phyloP scores from a whole-genome alignment of 257 asterid species.

The Capsicum baccatum region DNA sequence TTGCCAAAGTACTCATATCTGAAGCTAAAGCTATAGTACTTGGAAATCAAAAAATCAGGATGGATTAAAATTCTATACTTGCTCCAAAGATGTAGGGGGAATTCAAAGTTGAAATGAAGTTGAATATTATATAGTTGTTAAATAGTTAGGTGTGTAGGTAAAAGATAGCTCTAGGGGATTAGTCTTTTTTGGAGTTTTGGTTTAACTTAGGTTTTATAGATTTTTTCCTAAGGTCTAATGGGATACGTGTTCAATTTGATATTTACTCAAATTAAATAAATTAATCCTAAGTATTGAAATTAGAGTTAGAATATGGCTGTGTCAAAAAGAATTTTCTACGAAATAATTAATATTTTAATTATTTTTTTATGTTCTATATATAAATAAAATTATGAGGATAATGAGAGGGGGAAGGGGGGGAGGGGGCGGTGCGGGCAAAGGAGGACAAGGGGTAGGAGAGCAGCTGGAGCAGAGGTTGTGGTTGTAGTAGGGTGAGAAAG shows the following conservation, averaged over 20 bases:
- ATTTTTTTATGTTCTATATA: no score
- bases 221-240: not conserved
- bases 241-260: not conserved
- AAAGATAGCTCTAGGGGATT: not conserved
- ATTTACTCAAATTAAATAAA: not conserved
- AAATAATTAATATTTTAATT: no score
- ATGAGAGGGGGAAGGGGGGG: no score
- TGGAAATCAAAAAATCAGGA: not conserved
- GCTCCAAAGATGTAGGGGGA: not conserved
- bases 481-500: no score
- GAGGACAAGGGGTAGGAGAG: no score
- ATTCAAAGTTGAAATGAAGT: not conserved
- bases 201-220: not conserved
- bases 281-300: not conserved
- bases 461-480: no score
- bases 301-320: not conserved
- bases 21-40: not conserved
- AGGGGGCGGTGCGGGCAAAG: no score
- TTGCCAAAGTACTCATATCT: conserved; percentile 60
- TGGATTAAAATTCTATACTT: not conserved
- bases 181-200: not conserved
- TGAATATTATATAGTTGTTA: not conserved
- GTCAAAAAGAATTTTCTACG: no score
- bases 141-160: not conserved
- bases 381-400: no score